Evolutionary conservation across 257 asterid genomes (phyloP).

Genomic region (Gentiana straminea): DNA sequence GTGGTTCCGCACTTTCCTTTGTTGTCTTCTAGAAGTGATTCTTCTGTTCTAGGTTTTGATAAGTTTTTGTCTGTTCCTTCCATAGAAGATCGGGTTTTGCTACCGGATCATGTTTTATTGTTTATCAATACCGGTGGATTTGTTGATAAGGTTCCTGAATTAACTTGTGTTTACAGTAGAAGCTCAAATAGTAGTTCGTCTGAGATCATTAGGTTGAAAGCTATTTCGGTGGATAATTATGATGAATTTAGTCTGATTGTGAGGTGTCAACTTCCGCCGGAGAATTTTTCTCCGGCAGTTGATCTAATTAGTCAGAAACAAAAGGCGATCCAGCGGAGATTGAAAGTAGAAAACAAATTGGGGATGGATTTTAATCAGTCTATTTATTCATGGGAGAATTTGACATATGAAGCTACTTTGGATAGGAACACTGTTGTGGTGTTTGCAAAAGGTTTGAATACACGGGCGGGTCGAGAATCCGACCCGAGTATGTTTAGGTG

Average conservation of each 20-base stretch:
- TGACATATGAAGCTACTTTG: conserved; percentile 61
- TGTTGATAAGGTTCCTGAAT: conserved; percentile 15
- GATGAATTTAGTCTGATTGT: conserved; percentile 56
- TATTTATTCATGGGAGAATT: conserved; percentile 53
- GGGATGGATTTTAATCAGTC: conserved; percentile 21
- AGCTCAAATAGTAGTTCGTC: conserved; percentile 2
- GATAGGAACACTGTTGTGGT: conserved; percentile 60
- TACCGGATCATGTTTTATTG: conserved; percentile 73
- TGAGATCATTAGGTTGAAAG: conserved; percentile 23
- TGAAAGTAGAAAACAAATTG: conserved; percentile 12
- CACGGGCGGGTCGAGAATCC: conserved; percentile 54
- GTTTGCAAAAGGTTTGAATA: conserved; percentile 88
- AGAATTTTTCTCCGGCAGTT: conserved; percentile 40
- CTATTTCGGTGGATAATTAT: conserved; percentile 52
- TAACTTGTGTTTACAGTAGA: conserved; percentile 50
- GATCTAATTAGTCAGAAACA: conserved; percentile 26
- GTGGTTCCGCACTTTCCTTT: conserved; percentile 56
- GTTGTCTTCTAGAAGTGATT: conserved; percentile 36
- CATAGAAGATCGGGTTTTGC: conserved; percentile 59
- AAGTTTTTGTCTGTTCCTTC: conserved; percentile 20
- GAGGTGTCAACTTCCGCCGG: conserved; percentile 66
- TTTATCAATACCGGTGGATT: conserved; percentile 25
- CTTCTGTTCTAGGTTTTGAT: conserved; percentile 34
- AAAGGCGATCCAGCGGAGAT: conserved; percentile 7
- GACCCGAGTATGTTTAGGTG: conserved; percentile 64